A percentile compares a stretch with the other conserved stretches of the same genome.
Conservation (phyloP, 768 basidiomycete genomes). For the Exsudoporus frostii region DNA sequence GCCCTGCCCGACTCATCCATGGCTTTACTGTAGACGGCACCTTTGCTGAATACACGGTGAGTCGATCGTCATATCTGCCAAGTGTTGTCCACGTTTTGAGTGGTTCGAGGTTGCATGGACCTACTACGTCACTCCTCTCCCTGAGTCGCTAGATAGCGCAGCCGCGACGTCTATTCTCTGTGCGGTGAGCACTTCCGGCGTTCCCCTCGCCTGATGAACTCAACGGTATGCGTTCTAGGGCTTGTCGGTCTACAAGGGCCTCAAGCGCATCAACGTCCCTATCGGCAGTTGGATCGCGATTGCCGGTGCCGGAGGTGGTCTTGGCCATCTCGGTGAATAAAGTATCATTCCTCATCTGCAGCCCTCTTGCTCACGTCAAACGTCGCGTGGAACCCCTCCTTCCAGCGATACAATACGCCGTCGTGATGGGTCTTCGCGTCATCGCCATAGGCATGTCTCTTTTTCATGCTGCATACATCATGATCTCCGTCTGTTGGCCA, state of each 20-base stretch:
- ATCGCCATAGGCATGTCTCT: slow-evolving; percentile 38
- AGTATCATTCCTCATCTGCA: background rate
- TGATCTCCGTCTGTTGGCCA: background rate
- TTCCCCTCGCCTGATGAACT: background rate
- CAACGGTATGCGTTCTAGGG: slow-evolving; percentile 16
- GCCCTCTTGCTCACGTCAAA: background rate
- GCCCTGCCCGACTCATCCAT: background rate
- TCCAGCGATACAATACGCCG: slow-evolving; percentile 45
- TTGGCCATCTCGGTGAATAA: slow-evolving; percentile 39
- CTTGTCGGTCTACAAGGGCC: slow-evolving; percentile 45
- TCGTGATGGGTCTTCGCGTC: slow-evolving; percentile 40
- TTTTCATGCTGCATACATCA: background rate
- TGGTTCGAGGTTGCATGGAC: slow-evolving; percentile 31
- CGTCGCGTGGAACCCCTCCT: too few species aligned
- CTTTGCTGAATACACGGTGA: slow-evolving; percentile 39
- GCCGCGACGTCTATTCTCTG: slow-evolving; percentile 45
- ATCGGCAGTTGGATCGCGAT: slow-evolving; percentile 41
- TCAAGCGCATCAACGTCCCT: slow-evolving; percentile 35
- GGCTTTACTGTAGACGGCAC: slow-evolving; percentile 46
- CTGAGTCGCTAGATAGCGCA: slow-evolving; percentile 37
- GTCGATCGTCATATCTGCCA: background rate
- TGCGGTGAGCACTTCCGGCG: slow-evolving; percentile 27
- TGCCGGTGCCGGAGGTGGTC: slow-evolving; percentile 40
- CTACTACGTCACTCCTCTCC: slow-evolving; percentile 44
- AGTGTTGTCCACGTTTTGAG: background rate